Percentiles rank a stretch among this genome's conserved stretches.
Evolutionary conservation across 2,329 filamentous ascomycete species (phyloP).

Genomic region (Neonectria neomacrospora): DNA sequence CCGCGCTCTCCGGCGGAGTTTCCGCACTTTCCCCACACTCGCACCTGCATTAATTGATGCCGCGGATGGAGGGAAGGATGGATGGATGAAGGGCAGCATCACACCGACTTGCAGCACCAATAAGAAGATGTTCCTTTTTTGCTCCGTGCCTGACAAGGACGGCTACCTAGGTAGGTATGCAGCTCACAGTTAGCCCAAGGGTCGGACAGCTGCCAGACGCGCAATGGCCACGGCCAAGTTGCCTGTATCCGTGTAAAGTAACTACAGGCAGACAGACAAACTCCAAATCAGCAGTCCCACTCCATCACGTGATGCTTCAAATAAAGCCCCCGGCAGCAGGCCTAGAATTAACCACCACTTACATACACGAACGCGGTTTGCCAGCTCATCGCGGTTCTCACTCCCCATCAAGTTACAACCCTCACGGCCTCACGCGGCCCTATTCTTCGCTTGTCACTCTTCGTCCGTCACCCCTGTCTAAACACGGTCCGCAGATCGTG

Average conservation of each 20-base stretch:
- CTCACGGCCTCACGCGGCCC: constrained; percentile 5
- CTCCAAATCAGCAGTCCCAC: background rate
- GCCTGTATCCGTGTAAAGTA: too few species aligned
- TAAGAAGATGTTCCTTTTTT: background rate
- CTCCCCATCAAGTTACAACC: background rate
- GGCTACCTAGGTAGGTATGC: too few species aligned
- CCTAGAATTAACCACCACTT: background rate
- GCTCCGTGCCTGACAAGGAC: too few species aligned
- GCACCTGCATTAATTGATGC: background rate
- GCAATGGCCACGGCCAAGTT: too few species aligned
- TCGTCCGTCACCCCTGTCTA: background rate
- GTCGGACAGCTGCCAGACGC: too few species aligned
- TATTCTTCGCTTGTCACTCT: background rate
- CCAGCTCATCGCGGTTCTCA: background rate
- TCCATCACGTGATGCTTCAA: constrained; percentile 1
- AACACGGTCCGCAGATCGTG: constrained; percentile 16
- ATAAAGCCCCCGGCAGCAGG: background rate
- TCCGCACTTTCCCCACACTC: constrained; percentile 2
- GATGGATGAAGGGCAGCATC: background rate
- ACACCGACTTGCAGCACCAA: background rate
- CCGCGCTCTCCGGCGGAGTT: background rate
- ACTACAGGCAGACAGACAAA: background rate
- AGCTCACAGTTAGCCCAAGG: too few species aligned
- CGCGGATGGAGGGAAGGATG: background rate
- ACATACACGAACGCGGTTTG: background rate